These are phyloP conservation scores for Aspergillus luchuensis DNA, from an alignment of 2,329 filamentous ascomycete genomes.

Conservation along the genomic window DNA sequence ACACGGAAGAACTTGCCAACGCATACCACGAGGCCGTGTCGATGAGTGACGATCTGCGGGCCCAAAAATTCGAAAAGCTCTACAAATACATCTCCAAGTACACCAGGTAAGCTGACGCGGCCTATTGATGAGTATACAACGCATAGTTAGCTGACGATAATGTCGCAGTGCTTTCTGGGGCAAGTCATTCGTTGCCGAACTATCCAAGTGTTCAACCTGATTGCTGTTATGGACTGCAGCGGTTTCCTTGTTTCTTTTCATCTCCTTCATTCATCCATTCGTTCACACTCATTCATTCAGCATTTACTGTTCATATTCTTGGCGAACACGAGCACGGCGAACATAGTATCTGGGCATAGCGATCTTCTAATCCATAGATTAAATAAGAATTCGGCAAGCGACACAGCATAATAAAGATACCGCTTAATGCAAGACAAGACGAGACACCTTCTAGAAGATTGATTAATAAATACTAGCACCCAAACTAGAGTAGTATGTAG, in stretches of 20 bases:
- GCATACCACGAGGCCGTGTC: slow-evolving; percentile 94
- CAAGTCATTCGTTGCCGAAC: slow-evolving; percentile 83
- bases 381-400: neutral
- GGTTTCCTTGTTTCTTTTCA: neutral
- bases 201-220: slow-evolving; percentile 40
- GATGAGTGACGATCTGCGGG: slow-evolving; percentile 86
- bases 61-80: slow-evolving; percentile 85
- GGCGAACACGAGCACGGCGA: slow-evolving; percentile 4
- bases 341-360: neutral
- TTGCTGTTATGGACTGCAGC: neutral
- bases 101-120: slow-evolving; percentile 62
- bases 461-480: no score
- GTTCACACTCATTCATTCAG: neutral
- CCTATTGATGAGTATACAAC: neutral
- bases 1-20: slow-evolving; percentile 90
- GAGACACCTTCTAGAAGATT: no score
- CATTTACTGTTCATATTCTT: neutral
- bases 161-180: slow-evolving; percentile 82
- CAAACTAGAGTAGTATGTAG: neutral
- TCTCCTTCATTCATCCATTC: neutral
- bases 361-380: neutral
- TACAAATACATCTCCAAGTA: slow-evolving; percentile 97
- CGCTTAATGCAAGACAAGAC: neutral
- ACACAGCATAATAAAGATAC: neutral
- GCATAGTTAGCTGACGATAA: slow-evolving; percentile 22